Percentiles rank a stretch among this genome's conserved stretches.
phyloP scores from a whole-genome alignment of 1,139 yeast species.

The Kazachstania sp. region DNA sequence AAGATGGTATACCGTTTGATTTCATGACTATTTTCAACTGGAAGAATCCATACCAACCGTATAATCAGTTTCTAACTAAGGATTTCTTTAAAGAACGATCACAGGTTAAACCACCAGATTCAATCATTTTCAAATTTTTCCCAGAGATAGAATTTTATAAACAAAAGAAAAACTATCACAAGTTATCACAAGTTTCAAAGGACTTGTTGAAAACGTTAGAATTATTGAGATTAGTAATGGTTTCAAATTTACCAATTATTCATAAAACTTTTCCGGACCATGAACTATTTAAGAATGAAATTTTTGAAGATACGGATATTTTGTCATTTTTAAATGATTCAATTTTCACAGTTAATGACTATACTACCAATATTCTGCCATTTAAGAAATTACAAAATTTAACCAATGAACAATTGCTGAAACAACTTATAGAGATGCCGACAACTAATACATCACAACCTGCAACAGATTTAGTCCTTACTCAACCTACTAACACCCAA shows the following conservation, averaged over 20 bases:
- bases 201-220: slow-evolving; percentile 20
- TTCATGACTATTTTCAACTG: slow-evolving; percentile 17
- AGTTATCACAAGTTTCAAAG: slow-evolving; percentile 12
- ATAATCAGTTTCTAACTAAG: not conserved
- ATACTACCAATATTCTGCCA: not conserved
- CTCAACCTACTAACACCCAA: not conserved
- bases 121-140: slow-evolving; percentile 19
- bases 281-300: slow-evolving; percentile 22
- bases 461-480: not conserved
- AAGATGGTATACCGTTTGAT: slow-evolving; percentile 19
- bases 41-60: slow-evolving; percentile 13
- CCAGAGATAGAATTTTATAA: slow-evolving; percentile 26
- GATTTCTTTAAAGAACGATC: slow-evolving; percentile 3
- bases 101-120: slow-evolving; percentile 11
- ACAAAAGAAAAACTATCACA: slow-evolving; percentile 5
- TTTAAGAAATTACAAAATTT: not conserved
- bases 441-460: slow-evolving; percentile 1
- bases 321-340: slow-evolving; percentile 17
- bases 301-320: slow-evolving; percentile 21
- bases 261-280: slow-evolving; percentile 25
- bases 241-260: slow-evolving; percentile 24
- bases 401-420: slow-evolving; percentile 4
- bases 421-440: slow-evolving; percentile 12
- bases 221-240: slow-evolving; percentile 17
- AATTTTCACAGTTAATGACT: slow-evolving; percentile 2